Evolutionary conservation across 1,284 basidiomycete species (phyloP).

Genomic region (Irpex rosettiformis): DNA sequence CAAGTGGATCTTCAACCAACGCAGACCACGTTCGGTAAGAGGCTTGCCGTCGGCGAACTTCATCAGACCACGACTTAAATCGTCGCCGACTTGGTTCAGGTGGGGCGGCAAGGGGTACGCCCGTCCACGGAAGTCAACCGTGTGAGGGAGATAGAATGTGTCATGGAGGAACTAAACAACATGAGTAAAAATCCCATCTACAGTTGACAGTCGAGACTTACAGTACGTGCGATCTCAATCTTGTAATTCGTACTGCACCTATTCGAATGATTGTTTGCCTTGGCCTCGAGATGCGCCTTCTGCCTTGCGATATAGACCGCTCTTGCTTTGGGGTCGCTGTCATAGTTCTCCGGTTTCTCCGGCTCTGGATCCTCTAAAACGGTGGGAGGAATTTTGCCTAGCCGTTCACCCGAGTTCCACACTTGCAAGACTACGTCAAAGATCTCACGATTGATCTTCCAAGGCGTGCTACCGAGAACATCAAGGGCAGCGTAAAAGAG

Average conservation of each 20-base stretch:
- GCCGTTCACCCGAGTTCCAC: conserved; percentile 82
- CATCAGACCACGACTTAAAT: conserved; percentile 88
- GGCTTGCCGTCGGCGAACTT: conserved; percentile 82
- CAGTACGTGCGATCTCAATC: conserved; percentile 92
- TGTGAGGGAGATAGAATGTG: conserved; percentile 93
- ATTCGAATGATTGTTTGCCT: conserved; percentile 84
- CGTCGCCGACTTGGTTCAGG: conserved; percentile 95
- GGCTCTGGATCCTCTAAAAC: conserved; percentile 63
- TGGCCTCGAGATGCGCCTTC: conserved; percentile 58
- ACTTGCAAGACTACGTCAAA: conserved; percentile 72
- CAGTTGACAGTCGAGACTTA: conserved; percentile 37
- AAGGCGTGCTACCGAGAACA: conserved; percentile 87
- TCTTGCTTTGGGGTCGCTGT: conserved; percentile 67
- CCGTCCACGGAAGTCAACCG: conserved; percentile 96
- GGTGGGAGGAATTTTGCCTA: conserved; percentile 78
- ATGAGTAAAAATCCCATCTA: not conserved
- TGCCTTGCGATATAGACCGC: conserved; percentile 58
- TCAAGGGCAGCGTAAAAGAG: conserved; percentile 88
- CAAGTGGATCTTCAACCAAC: conserved; percentile 89
- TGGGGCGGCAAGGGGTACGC: conserved; percentile 98
- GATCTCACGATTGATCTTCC: conserved; percentile 82
- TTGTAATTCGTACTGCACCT: conserved; percentile 96
- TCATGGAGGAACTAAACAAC: conserved; percentile 72
- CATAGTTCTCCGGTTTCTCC: conserved; percentile 54
- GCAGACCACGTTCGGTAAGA: conserved; percentile 76